Conservation (phyloP, 768 basidiomycete genomes). For the Podaxis sp. region DNA sequence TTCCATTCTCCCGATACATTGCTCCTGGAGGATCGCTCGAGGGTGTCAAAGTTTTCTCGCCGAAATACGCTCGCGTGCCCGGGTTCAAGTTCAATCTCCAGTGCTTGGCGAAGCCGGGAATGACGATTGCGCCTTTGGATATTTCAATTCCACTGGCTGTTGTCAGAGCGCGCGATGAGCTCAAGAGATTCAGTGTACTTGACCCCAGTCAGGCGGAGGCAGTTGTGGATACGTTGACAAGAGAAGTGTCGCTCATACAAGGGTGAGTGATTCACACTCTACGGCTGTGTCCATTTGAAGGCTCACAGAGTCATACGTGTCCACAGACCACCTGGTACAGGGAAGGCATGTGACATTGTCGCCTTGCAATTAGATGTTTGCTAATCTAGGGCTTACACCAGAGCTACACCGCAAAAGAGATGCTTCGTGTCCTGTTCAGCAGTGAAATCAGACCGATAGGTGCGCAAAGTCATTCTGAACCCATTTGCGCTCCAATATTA, state of each 20-base stretch:
- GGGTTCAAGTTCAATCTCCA: conserved; percentile 53
- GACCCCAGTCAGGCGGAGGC: conserved; percentile 75
- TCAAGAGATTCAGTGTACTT: conserved; percentile 49
- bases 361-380: conserved; percentile 3
- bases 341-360: conserved; percentile 46
- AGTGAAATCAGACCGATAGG: conserved; percentile 50
- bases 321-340: conserved; percentile 71
- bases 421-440: conserved; percentile 61
- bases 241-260: conserved; percentile 68
- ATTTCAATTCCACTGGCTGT: conserved; percentile 44
- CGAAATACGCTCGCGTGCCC: conserved; percentile 29
- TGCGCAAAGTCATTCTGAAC: no score
- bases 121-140: conserved; percentile 34
- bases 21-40: conserved; percentile 37
- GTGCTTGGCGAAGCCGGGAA: conserved; percentile 43
- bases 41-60: conserved; percentile 29
- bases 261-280: conserved; percentile 40
- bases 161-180: conserved; percentile 40
- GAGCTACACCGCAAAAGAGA: conserved; percentile 69
- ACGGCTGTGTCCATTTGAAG: not conserved
- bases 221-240: conserved; percentile 54
- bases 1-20: conserved; percentile 59
- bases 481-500: no score
- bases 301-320: conserved; percentile 1
- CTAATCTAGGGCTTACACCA: conserved; percentile 21